Percentiles rank a stretch among this genome's conserved stretches.
Conservation (phyloP, 192 early-diverging fungal genomes). For the Linnemannia hyalina region DNA sequence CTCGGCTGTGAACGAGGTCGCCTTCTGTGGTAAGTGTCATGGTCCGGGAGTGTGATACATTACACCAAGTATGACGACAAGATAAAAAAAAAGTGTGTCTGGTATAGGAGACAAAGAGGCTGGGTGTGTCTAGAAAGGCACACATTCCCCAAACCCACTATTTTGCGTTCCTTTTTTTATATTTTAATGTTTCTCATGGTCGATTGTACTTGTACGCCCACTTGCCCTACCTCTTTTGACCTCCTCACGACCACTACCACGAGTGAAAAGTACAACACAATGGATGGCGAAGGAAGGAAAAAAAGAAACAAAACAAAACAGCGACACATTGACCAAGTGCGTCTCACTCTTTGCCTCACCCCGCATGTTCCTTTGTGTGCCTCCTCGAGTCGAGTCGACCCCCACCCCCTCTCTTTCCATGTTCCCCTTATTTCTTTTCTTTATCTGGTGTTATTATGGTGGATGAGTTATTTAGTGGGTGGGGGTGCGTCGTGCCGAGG, state of each 20-base stretch:
- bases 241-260: not conserved
- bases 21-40: slow-evolving; percentile 34
- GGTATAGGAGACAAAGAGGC: not conserved
- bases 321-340: not conserved
- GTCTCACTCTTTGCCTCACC: not conserved
- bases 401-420: not conserved
- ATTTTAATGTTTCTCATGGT: not conserved
- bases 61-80: not conserved
- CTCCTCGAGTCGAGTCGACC: not conserved
- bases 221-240: not conserved
- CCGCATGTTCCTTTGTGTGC: not conserved
- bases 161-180: not conserved
- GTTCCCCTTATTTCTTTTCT: not conserved
- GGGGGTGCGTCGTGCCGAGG: not conserved
- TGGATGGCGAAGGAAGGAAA: not conserved
- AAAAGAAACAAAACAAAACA: not conserved
- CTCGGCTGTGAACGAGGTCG: slow-evolving; percentile 29
- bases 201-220: not conserved
- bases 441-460: not conserved
- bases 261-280: not conserved
- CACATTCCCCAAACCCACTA: not conserved
- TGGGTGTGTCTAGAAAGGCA: not conserved
- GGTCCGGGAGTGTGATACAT: not conserved
- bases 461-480: no score
- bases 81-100: not conserved